Conservation (phyloP, 75 land plant species). For the Picea glauca region DNA sequence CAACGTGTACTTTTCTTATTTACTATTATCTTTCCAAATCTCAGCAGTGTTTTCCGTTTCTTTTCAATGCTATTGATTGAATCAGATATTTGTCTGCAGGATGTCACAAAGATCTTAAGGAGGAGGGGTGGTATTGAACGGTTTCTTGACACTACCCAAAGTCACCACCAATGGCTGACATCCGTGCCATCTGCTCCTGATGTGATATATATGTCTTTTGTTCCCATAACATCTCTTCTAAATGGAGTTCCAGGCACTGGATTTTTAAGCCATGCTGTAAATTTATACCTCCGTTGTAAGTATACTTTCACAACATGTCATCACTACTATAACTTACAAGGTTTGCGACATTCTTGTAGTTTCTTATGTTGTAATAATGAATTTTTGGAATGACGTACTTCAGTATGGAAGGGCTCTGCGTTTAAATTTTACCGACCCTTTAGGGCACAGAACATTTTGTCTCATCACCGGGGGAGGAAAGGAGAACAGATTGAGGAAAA, state of each 20-base stretch:
- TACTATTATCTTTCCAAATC: background rate
- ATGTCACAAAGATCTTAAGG: constrained; percentile 33
- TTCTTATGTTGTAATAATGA: background rate
- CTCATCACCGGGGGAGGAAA: too few species aligned
- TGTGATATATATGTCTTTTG: constrained; percentile 75
- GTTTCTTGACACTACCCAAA: constrained; percentile 36
- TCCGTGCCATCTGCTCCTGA: constrained; percentile 61
- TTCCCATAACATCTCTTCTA: constrained; percentile 75
- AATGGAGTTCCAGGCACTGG: constrained; percentile 77
- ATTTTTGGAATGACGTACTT: background rate
- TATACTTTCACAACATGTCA: background rate
- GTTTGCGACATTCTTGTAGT: background rate
- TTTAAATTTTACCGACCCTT: background rate
- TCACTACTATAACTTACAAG: background rate
- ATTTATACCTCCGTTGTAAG: constrained; percentile 83
- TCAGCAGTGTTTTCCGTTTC: background rate
- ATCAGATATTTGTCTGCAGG: constrained; percentile 31
- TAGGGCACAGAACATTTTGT: background rate
- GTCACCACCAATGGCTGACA: constrained; percentile 69
- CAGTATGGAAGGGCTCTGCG: background rate
- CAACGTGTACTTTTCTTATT: background rate
- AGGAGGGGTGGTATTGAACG: constrained; percentile 62
- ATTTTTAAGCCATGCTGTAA: constrained; percentile 78
- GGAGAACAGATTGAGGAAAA: too few species aligned
- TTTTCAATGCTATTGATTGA: background rate